These are phyloP conservation scores for Scenedesmus sp. DNA, from an alignment of 163 green algal species.

Conservation along the genomic window DNA sequence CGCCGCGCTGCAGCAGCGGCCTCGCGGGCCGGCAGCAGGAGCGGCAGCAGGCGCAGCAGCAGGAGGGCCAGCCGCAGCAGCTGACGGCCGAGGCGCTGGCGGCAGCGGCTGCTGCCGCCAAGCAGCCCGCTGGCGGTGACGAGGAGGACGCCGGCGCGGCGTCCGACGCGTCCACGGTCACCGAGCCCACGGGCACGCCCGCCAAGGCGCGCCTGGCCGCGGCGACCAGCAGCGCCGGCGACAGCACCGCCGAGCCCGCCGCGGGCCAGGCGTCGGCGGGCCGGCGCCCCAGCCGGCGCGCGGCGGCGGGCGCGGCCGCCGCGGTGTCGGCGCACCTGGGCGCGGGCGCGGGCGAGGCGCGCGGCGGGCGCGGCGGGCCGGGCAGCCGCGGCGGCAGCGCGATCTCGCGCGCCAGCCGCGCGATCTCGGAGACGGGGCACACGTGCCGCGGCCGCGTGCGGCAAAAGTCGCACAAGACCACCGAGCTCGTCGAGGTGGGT, in stretches of 20 bases:
- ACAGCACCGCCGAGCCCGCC: no score
- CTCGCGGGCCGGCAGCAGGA: background rate
- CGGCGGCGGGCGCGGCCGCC: slow-evolving; percentile 1
- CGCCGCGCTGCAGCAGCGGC: slow-evolving; percentile 3
- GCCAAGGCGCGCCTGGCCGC: background rate
- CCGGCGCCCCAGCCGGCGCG: slow-evolving; percentile 11
- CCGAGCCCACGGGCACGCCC: background rate
- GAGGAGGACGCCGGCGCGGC: background rate
- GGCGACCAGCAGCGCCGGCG: background rate
- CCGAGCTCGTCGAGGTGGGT: slow-evolving; percentile 69
- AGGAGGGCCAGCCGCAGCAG: background rate
- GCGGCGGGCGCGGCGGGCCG: background rate
- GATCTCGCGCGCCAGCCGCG: slow-evolving; percentile 15
- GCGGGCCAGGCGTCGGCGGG: no score
- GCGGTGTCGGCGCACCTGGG: no score
- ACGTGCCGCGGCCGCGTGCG: slow-evolving; percentile 81
- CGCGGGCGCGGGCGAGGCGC: background rate
- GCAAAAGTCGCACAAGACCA: slow-evolving; percentile 87
- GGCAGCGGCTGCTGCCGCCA: slow-evolving; percentile 37
- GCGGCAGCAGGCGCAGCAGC: background rate
- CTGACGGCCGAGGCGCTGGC: background rate
- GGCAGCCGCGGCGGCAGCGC: background rate
- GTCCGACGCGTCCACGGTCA: slow-evolving; percentile 29
- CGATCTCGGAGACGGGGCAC: slow-evolving; percentile 77
- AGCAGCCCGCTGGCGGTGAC: slow-evolving; percentile 10